phyloP scores from a whole-genome alignment of 768 basidiomycete genomes.

The Roridomyces roridus region DNA sequence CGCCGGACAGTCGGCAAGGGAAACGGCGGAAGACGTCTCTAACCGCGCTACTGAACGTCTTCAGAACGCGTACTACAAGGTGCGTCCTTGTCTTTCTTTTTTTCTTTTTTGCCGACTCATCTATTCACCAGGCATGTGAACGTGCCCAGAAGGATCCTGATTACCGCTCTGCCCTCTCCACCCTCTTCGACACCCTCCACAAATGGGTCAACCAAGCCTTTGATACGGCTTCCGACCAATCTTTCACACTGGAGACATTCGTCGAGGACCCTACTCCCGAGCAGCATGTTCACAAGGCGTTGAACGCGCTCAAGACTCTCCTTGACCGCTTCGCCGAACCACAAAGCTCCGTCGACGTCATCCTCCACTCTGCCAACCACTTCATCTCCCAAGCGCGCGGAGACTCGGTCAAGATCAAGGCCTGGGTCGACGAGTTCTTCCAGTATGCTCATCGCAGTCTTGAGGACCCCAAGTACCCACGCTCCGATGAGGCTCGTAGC shows the following conservation, averaged over 20 bases:
- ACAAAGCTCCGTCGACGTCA: conserved; percentile 52
- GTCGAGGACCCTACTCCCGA: conserved; percentile 18
- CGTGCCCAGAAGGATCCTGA: conserved; percentile 66
- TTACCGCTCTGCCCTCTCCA: conserved; percentile 63
- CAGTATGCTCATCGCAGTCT: conserved; percentile 50
- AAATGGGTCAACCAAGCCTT: conserved; percentile 62
- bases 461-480: conserved; percentile 56
- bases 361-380: conserved; percentile 47
- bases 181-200: conserved; percentile 60
- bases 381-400: conserved; percentile 56
- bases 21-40: conserved; percentile 48
- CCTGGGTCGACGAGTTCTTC: conserved; percentile 64
- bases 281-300: conserved; percentile 16
- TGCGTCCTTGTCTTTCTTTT: conserved; percentile 26
- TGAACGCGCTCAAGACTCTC: conserved; percentile 40
- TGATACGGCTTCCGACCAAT: conserved; percentile 52
- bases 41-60: conserved; percentile 50
- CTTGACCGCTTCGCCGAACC: conserved; percentile 57
- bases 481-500: conserved; percentile 51
- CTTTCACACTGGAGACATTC: conserved; percentile 43
- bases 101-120: neutral
- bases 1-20: conserved; percentile 49
- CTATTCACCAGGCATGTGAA: conserved; percentile 59
- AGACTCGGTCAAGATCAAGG: conserved; percentile 54
- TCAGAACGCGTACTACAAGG: conserved; percentile 60